Base-by-base conservation (phyloP, 179 eudicot species). In the Nepenthes alata region DNA sequence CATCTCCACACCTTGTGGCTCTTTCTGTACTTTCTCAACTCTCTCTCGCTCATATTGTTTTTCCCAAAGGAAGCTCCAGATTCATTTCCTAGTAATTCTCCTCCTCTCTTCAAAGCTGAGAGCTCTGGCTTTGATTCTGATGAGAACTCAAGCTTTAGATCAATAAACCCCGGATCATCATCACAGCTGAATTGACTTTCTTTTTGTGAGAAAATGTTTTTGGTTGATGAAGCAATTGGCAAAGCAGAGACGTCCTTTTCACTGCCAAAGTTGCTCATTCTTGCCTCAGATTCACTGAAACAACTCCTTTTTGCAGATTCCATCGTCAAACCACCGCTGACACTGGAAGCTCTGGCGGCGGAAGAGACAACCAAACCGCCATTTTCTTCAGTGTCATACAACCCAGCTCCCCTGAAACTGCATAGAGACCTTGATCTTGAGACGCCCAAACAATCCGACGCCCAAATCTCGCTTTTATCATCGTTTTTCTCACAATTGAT, bases 391-490 rank as follows among this genome's bases (percentile, higher is more conserved):
- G 75, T 73, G 34, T 52, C 58, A 15, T 68, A 16, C 39, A 11
- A 59, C 2, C 57, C 65, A 6, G 71, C 75, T 2, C 80, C 85
- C 45, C 84, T 69, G 67, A 83, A 88, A 60, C 88, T 82, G 11
- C 89, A 75, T 0, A 85, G 60, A 10, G 96, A 89, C 34, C 96
- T 82, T n/a, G 94, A 89, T 70, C 94, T 79, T 7, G 96, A 68
- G 3, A 88, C 82, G 16, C 87, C 85, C 59, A 77, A 71, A 15
- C 73, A 67, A 41, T 83, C 85, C 41, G 25, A 11, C 60, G 11
- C 53, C 53, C 4, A 1, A 0, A 50, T 11, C 37, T 78, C 85
- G 49, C 80, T 80, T 55, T 68, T 79, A 0, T 58, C 75, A 35
- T 72, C 76, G 34, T 65, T 61, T 12, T 64, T 64, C 15, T 58